These are phyloP conservation scores for Cyclotella cryptica DNA, from an alignment of 108 stramenopile species.

Conservation along the genomic window DNA sequence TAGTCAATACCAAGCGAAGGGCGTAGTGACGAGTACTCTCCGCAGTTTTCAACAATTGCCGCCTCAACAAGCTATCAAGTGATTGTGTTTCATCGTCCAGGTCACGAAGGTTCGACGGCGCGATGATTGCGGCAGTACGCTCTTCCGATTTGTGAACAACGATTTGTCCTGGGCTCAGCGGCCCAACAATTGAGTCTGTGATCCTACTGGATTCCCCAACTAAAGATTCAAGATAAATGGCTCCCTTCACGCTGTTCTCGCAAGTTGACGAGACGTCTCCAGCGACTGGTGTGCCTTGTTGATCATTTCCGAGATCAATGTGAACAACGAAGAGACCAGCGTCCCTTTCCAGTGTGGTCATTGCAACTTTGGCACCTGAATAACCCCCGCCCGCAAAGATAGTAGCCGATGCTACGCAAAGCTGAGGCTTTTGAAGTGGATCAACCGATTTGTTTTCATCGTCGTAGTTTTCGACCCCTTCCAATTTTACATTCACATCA, in stretches of 20 bases:
- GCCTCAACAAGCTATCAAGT: conserved; percentile 34
- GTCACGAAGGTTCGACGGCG: conserved; percentile 41
- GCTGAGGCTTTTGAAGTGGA: neutral
- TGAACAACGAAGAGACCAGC: conserved; percentile 35
- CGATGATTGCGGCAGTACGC: conserved; percentile 45
- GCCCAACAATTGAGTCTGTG: conserved; percentile 35
- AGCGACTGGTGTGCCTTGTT: neutral
- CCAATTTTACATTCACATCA: neutral
- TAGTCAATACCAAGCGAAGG: conserved; percentile 48
- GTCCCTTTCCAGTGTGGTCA: conserved; percentile 45
- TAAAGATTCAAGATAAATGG: conserved; percentile 23
- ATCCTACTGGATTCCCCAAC: neutral
- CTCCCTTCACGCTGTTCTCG: conserved; percentile 27
- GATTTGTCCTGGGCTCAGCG: conserved; percentile 34
- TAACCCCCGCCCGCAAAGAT: conserved; percentile 37
- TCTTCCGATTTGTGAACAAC: conserved; percentile 44
- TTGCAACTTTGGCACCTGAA: conserved; percentile 26
- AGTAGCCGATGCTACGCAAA: conserved; percentile 48
- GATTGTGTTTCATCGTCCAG: conserved; percentile 10
- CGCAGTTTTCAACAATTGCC: conserved; percentile 38
- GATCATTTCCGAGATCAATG: conserved; percentile 47
- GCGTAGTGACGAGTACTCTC: conserved; percentile 37
- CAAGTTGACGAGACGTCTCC: neutral
- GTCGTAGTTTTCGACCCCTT: neutral
- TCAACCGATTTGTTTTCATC: neutral